Base-by-base conservation (phyloP, 371 early-diverging fungal genomes). In the Thermomucor indicae-seudaticae region DNA sequence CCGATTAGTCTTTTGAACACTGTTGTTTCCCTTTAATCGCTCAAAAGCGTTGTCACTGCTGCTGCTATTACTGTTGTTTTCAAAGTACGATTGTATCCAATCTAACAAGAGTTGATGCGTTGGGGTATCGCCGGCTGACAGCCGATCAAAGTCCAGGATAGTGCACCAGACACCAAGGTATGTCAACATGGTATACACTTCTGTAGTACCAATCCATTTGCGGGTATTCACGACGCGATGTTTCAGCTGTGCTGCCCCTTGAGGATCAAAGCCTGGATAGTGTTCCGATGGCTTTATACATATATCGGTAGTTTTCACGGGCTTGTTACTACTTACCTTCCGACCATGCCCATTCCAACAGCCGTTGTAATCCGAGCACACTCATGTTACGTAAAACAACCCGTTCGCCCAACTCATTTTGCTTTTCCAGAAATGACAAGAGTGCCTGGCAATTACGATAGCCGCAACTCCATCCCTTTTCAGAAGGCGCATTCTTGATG, bases 141-240 rank as follows among this genome's bases (percentile, higher is more conserved):
- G 50, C 6, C 50, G 49, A 47, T 78, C 81, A 44, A 87, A 85
- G 29, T 85, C 85, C 17, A 79, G 56, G 25, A 85, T 67, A 17
- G 58, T 68, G 14, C 71, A 60, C 31, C 58, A 65, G 25, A 84
- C 50, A 10, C 83, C 80, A 0, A 82, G 47, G 16, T 75, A 80
- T 0, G 65, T 59, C 39, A 86, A 57, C 2, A 83, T 60, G 1
- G 72, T 64, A 55, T 78, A 80, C 0, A 78, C 78, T 47, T 88
- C 87, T 0, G 84, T 81, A 1, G 86, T 73, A 0, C 88, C 88
- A 37, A 88, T 86, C 86, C 86, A 86, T 46, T 83, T 84, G 17
- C 53, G 39, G 3, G 85, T 81, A 16, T 67, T 71, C 17, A 58
- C 47, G 2, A 84, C 75, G 7, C 58, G 64, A 51, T 70, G 58